Conservation (phyloP, 2,329 filamentous ascomycete species). For the Penicillium sp. region DNA sequence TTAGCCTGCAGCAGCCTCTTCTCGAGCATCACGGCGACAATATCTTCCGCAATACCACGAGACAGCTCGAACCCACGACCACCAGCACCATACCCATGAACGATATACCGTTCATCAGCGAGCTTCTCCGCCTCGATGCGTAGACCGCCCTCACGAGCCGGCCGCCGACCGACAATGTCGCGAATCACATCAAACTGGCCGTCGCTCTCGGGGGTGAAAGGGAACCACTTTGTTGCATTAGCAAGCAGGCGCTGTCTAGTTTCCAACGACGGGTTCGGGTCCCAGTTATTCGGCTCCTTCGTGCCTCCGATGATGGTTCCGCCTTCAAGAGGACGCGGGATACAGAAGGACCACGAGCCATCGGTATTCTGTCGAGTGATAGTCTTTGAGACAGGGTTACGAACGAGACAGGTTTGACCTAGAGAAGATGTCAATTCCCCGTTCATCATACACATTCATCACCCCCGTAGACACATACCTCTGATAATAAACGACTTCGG, state of each 20-base stretch:
- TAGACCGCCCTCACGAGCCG: constrained; percentile 48
- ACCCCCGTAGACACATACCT: constrained; percentile 26
- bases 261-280: constrained; percentile 48
- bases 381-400: constrained; percentile 43
- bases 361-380: constrained; percentile 63
- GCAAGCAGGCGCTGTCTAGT: constrained; percentile 50
- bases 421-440: not conserved
- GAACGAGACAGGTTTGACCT: constrained; percentile 50
- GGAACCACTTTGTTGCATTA: constrained; percentile 42
- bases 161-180: constrained; percentile 48
- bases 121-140: constrained; percentile 53
- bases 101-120: constrained; percentile 26
- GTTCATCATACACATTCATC: not conserved
- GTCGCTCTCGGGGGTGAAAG: constrained; percentile 36
- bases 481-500: constrained; percentile 45
- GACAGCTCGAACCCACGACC: constrained; percentile 62
- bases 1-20: constrained; percentile 22
- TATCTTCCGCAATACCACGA: constrained; percentile 58
- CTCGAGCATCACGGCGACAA: constrained; percentile 42
- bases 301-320: constrained; percentile 67
- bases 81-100: constrained; percentile 61
- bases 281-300: constrained; percentile 60
- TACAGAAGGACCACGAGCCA: constrained; percentile 62
- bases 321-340: constrained; percentile 60
- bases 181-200: constrained; percentile 44